A percentile compares a stretch with the other conserved stretches of the same genome.
Conservation (phyloP, 2,329 filamentous ascomycete species). For the Trichoderma polysporum region DNA sequence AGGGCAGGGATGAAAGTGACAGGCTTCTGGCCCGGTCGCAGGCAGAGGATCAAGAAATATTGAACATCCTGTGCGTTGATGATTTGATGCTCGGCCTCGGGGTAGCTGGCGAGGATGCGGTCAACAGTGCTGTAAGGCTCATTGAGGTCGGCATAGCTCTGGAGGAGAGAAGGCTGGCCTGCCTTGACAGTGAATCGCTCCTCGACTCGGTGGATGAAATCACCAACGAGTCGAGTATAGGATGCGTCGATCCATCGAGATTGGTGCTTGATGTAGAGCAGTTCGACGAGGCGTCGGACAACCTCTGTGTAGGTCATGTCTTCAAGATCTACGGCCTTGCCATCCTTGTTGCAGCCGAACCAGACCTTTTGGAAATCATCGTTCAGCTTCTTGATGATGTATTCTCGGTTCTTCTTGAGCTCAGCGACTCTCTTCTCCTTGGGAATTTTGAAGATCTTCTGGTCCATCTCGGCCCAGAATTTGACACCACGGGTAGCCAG, state of each 20-base stretch:
- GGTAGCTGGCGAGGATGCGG: slow-evolving; percentile 77
- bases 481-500: slow-evolving; percentile 91
- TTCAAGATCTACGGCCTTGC: slow-evolving; percentile 81
- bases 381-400: slow-evolving; percentile 95
- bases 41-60: slow-evolving; percentile 90
- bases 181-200: slow-evolving; percentile 81
- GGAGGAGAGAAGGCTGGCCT: slow-evolving; percentile 77
- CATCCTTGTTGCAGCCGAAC: slow-evolving; percentile 83
- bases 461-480: slow-evolving; percentile 99
- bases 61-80: slow-evolving; percentile 99
- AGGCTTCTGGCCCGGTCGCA: slow-evolving; percentile 90
- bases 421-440: slow-evolving; percentile 90
- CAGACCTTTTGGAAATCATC: slow-evolving; percentile 96
- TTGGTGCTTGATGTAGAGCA: slow-evolving; percentile 91
- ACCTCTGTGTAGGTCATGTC: slow-evolving; percentile 96
- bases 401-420: slow-evolving; percentile 81
- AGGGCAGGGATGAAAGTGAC: slow-evolving; percentile 94
- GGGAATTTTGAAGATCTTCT: slow-evolving; percentile 95
- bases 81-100: slow-evolving; percentile 82
- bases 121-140: slow-evolving; percentile 77
- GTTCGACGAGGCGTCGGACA: slow-evolving; percentile 79
- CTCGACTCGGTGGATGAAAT: slow-evolving; percentile 95
- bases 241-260: slow-evolving; percentile 88
- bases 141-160: slow-evolving; percentile 85
- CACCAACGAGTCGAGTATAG: slow-evolving; percentile 78